Percentiles rank a stretch among this genome's conserved stretches.
phyloP scores from a whole-genome alignment of 441 rosid genomes.

The Erodium chrysanthum region DNA sequence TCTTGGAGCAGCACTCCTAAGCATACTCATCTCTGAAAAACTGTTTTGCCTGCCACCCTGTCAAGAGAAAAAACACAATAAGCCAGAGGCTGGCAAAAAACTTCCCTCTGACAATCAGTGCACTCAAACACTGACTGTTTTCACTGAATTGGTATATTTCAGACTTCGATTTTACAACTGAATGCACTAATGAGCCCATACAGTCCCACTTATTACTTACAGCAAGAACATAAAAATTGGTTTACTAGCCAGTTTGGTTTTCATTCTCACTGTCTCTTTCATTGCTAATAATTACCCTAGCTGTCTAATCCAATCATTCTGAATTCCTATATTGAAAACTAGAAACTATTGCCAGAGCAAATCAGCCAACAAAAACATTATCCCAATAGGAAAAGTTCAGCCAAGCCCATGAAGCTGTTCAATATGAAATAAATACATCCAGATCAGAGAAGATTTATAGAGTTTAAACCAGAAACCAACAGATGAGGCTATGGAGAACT shows the following conservation, averaged over 20 bases:
- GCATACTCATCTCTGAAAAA: slow-evolving; percentile 37
- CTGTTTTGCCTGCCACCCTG: slow-evolving; percentile 50
- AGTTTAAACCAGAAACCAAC: background rate
- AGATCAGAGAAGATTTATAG: background rate
- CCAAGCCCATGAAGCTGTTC: background rate
- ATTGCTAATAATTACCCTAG: background rate
- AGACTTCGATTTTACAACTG: background rate
- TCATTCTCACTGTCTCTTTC: background rate
- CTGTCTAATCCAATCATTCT: background rate
- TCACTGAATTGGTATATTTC: background rate
- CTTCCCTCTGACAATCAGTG: background rate
- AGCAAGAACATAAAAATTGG: background rate
- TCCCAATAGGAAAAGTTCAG: background rate
- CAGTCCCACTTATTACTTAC: background rate
- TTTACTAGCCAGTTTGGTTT: background rate
- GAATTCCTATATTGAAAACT: background rate
- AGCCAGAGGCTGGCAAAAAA: background rate
- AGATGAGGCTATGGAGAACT: background rate
- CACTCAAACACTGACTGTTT: background rate
- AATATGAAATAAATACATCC: background rate
- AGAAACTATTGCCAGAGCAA: background rate
- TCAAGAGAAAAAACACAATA: slow-evolving; percentile 10
- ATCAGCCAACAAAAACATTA: background rate
- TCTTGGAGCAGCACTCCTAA: slow-evolving; percentile 40
- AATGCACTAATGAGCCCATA: too few species aligned